A percentile compares a stretch with the other conserved stretches of the same genome.
Evolutionary conservation across 208 protist species (phyloP).

Genomic region (Trypanosoma melophagium): DNA sequence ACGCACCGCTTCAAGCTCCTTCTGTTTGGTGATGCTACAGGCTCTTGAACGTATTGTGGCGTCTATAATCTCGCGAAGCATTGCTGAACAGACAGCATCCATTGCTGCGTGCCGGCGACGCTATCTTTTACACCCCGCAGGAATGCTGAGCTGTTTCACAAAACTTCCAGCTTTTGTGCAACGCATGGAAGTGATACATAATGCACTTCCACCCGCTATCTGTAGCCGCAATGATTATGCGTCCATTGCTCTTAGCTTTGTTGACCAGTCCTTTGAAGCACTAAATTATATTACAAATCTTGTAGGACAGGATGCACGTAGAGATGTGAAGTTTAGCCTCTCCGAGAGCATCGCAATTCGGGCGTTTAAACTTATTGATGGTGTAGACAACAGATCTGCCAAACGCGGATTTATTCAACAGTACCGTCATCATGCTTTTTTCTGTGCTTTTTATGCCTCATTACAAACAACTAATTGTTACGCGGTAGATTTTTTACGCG

Average conservation of each 20-base stretch:
- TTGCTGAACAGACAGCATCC: slow-evolving; percentile 86
- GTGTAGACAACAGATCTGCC: slow-evolving; percentile 47
- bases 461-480: slow-evolving; percentile 51
- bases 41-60: slow-evolving; percentile 61
- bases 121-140: slow-evolving; percentile 65
- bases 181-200: slow-evolving; percentile 74
- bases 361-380: slow-evolving; percentile 52
- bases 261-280: slow-evolving; percentile 82
- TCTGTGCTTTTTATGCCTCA: slow-evolving; percentile 80
- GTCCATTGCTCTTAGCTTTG: slow-evolving; percentile 65
- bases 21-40: slow-evolving; percentile 61
- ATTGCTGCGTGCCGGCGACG: slow-evolving; percentile 63
- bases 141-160: slow-evolving; percentile 82
- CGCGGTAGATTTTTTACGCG: slow-evolving; percentile 55
- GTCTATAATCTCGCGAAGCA: slow-evolving; percentile 59
- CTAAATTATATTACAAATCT: slow-evolving; percentile 76
- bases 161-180: slow-evolving; percentile 75
- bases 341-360: slow-evolving; percentile 39
- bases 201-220: slow-evolving; percentile 51
- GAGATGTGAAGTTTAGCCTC: slow-evolving; percentile 52
- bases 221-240: slow-evolving; percentile 75
- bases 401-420: slow-evolving; percentile 82
- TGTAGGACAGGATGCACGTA: slow-evolving; percentile 29
- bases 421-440: slow-evolving; percentile 89
- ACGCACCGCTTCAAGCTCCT: slow-evolving; percentile 49